Conservation (phyloP, 2,329 filamentous ascomycete species). For the Annulohypoxylon truncatum region DNA sequence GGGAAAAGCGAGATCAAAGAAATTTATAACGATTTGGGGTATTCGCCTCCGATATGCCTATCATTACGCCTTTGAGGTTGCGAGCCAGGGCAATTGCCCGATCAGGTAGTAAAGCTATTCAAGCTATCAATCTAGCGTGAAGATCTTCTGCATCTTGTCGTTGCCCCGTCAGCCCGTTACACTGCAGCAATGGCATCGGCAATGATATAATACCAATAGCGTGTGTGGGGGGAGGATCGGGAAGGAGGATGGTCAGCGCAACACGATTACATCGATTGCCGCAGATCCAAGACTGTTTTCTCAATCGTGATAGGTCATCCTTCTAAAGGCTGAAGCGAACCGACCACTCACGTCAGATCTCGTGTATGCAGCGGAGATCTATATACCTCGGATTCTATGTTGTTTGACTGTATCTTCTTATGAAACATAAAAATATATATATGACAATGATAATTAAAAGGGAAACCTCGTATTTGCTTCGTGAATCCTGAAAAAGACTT, state of each 20-base stretch:
- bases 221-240: conserved; percentile 1
- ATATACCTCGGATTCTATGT: not conserved
- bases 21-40: conserved; percentile 17
- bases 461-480: conserved; percentile 16
- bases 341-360: conserved; percentile 13
- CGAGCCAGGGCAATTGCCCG: not conserved
- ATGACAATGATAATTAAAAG: not conserved
- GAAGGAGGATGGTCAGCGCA: conserved; percentile 7
- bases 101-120: conserved; percentile 6
- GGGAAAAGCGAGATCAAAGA: conserved; percentile 7
- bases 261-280: conserved; percentile 3
- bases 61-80: conserved; percentile 23
- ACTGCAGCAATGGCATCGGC: too few relatives aligned
- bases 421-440: not conserved
- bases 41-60: conserved; percentile 12
- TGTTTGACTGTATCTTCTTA: not conserved
- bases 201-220: not conserved
- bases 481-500: not conserved
- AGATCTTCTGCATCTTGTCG: not conserved
- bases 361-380: conserved; percentile 30
- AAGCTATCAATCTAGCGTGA: not conserved
- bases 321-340: conserved; percentile 11
- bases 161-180: conserved; percentile 16
- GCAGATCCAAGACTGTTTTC: conserved; percentile 8
- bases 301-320: not conserved